These are phyloP conservation scores for Sideroxylon spinosum DNA, from an alignment of 179 eudicot species.

Conservation along the genomic window DNA sequence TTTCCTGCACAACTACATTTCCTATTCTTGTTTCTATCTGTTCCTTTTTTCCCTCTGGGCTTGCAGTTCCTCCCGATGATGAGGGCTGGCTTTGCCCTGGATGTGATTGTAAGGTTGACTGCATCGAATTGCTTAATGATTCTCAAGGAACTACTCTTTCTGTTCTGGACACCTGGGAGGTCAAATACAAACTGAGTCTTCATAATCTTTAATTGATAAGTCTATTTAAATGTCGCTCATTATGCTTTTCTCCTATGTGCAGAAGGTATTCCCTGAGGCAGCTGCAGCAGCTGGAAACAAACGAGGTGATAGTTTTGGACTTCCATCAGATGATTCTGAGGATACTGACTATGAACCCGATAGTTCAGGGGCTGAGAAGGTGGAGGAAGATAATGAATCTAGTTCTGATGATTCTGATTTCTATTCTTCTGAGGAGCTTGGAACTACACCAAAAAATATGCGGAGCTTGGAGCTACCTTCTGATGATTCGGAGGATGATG, in stretches of 20 bases:
- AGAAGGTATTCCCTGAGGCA: conserved; percentile 93
- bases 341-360: conserved; percentile 88
- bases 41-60: conserved; percentile 12
- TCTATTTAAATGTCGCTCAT: background rate
- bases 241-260: conserved; percentile 19
- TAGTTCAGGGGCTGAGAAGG: conserved; percentile 36
- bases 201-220: background rate
- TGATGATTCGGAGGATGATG: conserved; percentile 95
- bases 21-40: background rate
- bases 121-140: conserved; percentile 77
- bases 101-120: conserved; percentile 94
- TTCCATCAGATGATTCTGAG: conserved; percentile 92
- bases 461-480: conserved; percentile 62
- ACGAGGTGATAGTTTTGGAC: conserved; percentile 50
- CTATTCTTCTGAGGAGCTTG: conserved; percentile 59
- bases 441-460: conserved; percentile 33
- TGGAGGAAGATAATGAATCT: conserved; percentile 41
- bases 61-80: conserved; percentile 91
- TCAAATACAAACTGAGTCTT: conserved; percentile 22
- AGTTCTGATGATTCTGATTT: conserved; percentile 54
- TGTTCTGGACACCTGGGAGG: conserved; percentile 83
- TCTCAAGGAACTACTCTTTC: conserved; percentile 62
- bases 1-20: too few species aligned
- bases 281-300: conserved; percentile 43
- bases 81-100: conserved; percentile 98